Base-by-base conservation (phyloP, 2,329 filamentous ascomycete genomes). In the Aspergillus sp. region DNA sequence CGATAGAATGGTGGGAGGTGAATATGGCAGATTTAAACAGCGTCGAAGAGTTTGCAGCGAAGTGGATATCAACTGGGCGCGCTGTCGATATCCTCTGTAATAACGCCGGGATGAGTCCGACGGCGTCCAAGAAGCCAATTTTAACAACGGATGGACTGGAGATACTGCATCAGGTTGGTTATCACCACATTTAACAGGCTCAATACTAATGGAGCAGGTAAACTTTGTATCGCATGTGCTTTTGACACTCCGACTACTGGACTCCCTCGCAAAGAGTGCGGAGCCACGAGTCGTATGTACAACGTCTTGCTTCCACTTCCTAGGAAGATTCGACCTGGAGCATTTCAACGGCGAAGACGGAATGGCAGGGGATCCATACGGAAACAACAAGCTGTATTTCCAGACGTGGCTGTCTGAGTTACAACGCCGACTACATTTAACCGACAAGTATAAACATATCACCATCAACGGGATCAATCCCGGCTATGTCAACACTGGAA, bases 271-370 rank as follows among this genome's bases (percentile, higher is more conserved):
- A 3, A 39, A 23, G 2, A 37, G 21, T 2, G 14, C 44, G 1
- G 50, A 58, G 27, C 50, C 56, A 7, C 50, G 56, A 2, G 50
- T 58, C 8, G 39, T 58, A 12, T 58, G 56, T 51, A 58, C 49
- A 3, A 58, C 56, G 0, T 58, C 56, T 6, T 58, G 43, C 48
- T 31, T 37, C 41, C 41, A 51, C 17, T 56, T 46, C 25, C n/a
- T 40, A 4, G 55, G 47, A 5, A 2, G 17, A 15, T 56, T 21
- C 23, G 47, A 56, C 35, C 27, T 51, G 6, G 47, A 27, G 2
- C 47, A 53, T 14, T 53, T 53, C 44, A 53, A 53, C 44, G 19
- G 31, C 15, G 39, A 49, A 4, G 7, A 9, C 4, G 56, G 45
- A 17, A 44, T 53, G 50, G 8, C 4, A 9, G 44, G 44, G 8